These are phyloP conservation scores for Oryza glaberrima DNA, from an alignment of 176 grass and related monocot genomes.

Conservation along the genomic window DNA sequence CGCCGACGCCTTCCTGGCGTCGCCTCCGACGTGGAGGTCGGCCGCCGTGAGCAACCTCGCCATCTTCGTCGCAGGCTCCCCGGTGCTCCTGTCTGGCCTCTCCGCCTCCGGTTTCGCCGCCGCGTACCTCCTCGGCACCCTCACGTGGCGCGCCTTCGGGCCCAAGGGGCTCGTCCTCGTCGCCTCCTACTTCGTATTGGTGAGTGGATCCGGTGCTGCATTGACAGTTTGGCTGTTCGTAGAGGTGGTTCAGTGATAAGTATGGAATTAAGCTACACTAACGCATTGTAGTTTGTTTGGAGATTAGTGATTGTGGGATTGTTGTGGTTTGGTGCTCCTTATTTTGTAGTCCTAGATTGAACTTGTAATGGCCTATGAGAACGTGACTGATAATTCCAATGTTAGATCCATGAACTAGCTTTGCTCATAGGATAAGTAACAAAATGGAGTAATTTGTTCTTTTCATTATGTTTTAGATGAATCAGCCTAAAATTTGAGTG, in stretches of 20 bases:
- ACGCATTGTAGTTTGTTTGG: background rate
- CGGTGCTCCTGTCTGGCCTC: slow-evolving; percentile 71
- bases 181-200: slow-evolving; percentile 72
- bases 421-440: background rate
- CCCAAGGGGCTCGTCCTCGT: slow-evolving; percentile 60
- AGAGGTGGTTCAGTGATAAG: background rate
- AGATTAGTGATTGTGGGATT: background rate
- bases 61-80: slow-evolving; percentile 67
- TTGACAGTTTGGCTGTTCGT: background rate
- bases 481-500: background rate
- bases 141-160: slow-evolving; percentile 83
- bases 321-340: background rate
- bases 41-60: slow-evolving; percentile 62
- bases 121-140: slow-evolving; percentile 71
- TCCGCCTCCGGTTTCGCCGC: slow-evolving; percentile 67
- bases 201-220: slow-evolving; percentile 44
- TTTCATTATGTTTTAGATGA: background rate
- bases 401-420: background rate
- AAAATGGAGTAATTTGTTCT: background rate
- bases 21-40: slow-evolving; percentile 74
- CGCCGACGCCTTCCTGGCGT: slow-evolving; percentile 51
- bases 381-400: background rate
- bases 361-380: background rate
- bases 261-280: background rate
- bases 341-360: background rate